Percentiles rank a stretch among this genome's conserved stretches.
Conservation (phyloP, 768 basidiomycete genomes). For the Collybiopsis confluens region DNA sequence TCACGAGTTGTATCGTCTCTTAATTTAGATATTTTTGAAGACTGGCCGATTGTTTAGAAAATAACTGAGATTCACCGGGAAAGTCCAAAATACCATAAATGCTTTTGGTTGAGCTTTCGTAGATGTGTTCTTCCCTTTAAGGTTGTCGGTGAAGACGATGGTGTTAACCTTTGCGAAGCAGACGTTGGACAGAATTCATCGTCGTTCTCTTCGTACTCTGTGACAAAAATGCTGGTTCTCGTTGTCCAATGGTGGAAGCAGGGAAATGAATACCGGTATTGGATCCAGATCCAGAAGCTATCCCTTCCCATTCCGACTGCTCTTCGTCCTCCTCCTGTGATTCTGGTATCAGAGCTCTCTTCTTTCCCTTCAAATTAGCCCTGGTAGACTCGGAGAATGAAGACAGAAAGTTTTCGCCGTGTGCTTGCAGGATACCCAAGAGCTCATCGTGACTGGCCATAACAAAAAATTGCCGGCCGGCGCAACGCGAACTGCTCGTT, state of each 20-base stretch:
- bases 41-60: slow-evolving; percentile 37
- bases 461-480: background rate
- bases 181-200: slow-evolving; percentile 37
- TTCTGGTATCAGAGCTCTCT: slow-evolving; percentile 16
- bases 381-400: slow-evolving; percentile 29
- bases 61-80: background rate
- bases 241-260: background rate
- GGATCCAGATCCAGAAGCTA: slow-evolving; percentile 22
- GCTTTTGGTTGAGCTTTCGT: slow-evolving; percentile 47
- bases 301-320: slow-evolving; percentile 41
- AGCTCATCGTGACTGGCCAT: slow-evolving; percentile 31
- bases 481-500: too few relatives aligned
- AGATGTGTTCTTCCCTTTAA: slow-evolving; percentile 12
- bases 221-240: background rate
- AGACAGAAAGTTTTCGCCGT: slow-evolving; percentile 43
- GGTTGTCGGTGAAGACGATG: slow-evolving; percentile 51
- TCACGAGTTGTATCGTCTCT: slow-evolving; percentile 27
- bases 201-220: slow-evolving; percentile 41
- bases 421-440: slow-evolving; percentile 38
- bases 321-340: slow-evolving; percentile 19
- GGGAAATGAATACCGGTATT: slow-evolving; percentile 7
- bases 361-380: slow-evolving; percentile 12
- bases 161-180: slow-evolving; percentile 34
- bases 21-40: slow-evolving; percentile 70
- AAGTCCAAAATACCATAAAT: slow-evolving; percentile 63